Evolutionary conservation across 2,329 filamentous ascomycete species (phyloP), one percentile per base, ranked within the genome.

Genomic region (Aciculosporium take): DNA sequence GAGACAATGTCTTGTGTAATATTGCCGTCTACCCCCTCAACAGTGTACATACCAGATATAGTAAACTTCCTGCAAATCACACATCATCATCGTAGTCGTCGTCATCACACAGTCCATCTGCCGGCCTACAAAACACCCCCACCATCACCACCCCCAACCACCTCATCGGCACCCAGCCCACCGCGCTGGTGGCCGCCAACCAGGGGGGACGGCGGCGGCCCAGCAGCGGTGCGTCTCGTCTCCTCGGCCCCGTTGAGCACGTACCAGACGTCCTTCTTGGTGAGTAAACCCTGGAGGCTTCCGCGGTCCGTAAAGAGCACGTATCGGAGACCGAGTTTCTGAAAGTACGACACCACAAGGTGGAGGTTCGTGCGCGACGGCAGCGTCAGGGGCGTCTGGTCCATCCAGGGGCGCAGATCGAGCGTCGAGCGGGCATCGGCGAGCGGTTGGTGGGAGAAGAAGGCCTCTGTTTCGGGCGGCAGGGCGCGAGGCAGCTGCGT

Each of bases 181-280:
- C 18, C 35, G 23, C 20, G 15, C 36, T 18, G 8, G 17, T n/a
- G 12, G 10, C 24, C 3, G 21, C 32, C 29, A 37, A 28, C 12
- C n/a, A n/a, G n/a, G n/a, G n/a, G n/a, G 25, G 45, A 33, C 12
- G 49, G 42, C n/a, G 54, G 32, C 12, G 49, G 42, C n/a, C 54
- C 30, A 7, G 53, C 56, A 40, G 53, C 55, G 4, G 59, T 65
- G 17, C 67, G 63, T 21, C 70, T 64, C 41, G 72, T 73, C 57
- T 79, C 75, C 48, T 81, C 79, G 8, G 76, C 78, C 32, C 81
- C 84, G 56, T 94, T 86, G 35, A 96, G 68, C 30, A 96, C 79
- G 59, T 85, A 88, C 84, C 88, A 96, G 27, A 94, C 80, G 62
- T 98, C 91, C 66, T 98, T 98, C 68, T 96, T 96, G 17, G 91